Base-by-base conservation (phyloP, 805 yeast genomes). In the Jamesozyma jinghongensis region DNA sequence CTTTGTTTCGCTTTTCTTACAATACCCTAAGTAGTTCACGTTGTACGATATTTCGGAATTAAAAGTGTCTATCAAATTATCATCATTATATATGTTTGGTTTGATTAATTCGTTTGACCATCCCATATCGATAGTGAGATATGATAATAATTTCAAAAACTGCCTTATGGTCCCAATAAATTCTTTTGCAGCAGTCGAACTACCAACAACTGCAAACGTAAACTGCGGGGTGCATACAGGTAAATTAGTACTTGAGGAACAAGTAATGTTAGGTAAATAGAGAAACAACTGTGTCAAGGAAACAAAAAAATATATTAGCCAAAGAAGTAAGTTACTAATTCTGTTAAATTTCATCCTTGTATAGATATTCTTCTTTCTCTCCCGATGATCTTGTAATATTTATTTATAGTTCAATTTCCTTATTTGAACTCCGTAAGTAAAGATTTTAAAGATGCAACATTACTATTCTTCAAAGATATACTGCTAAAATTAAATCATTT, bases 211-310 rank as follows among this genome's bases (percentile, higher is more conserved):
- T 1, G 51, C 37, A 30, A 56, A 44, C 3, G 43, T 46, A 36
- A 54, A 59, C 35, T 57, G 61, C n/a, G 62, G 59, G 7, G 51
- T 38, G 41, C 62, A 57, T 11, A 55, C 19, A 7, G 54, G 49
- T 19, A 46, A 40, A 5, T 36, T 42, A 1, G 45, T 37, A 10
- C 48, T 22, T 3, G 46, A 37, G 1, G 51, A 44, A 35, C 63
- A 59, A 11, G 59, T 45, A 17, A 54, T 48, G 26, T 43, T 50
- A 8, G 61, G 57, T 16, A 59, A 31, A 36, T 55, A 53, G 1
- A 55, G 41, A 5, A 51, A 29, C 20, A 54, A 40, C 20, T 55
- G 60, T 16, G 46, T 33, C 8, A 45, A 20, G 8, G 49, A 42
- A 4, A 52, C 33, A 14, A 39, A 32, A 18, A 47, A 31, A n/a